Conservation (phyloP, 768 basidiomycete species). For the Rhizopogon rudus region DNA sequence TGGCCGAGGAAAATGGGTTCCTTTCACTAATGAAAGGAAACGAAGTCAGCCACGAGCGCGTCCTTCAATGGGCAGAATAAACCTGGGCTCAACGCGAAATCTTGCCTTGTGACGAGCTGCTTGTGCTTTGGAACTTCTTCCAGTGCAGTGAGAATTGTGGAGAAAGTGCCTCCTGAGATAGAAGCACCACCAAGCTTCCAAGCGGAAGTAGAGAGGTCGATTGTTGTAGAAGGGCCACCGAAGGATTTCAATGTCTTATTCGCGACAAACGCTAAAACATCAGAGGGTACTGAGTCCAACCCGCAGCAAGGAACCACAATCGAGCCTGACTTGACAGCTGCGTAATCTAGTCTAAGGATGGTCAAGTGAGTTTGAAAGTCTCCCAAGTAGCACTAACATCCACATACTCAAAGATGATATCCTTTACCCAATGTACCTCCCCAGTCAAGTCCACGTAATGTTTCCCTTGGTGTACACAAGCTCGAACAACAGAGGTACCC, state of each 20-base stretch:
- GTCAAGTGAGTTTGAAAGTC: constrained; percentile 12
- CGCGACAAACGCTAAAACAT: constrained; percentile 62
- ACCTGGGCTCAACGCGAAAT: constrained; percentile 44
- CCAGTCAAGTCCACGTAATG: constrained; percentile 88
- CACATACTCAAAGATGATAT: constrained; percentile 56
- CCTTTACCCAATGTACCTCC: constrained; percentile 61
- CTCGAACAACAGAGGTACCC: constrained; percentile 74
- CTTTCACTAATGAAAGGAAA: constrained; percentile 21
- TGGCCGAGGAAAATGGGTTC: constrained; percentile 20
- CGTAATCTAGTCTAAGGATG: constrained; percentile 56
- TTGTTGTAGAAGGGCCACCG: constrained; percentile 28
- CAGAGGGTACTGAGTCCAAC: constrained; percentile 74
- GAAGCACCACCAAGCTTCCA: constrained; percentile 26
- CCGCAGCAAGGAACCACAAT: constrained; percentile 79
- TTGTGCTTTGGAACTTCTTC: constrained; percentile 30
- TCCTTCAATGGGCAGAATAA: constrained; percentile 3
- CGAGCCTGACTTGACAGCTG: constrained; percentile 63
- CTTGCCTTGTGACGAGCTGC: constrained; percentile 21
- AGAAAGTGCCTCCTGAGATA: constrained; percentile 34
- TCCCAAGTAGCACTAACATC: neutral
- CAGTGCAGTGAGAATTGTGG: constrained; percentile 27
- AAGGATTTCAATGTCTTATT: constrained; percentile 60
- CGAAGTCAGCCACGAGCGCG: constrained; percentile 2
- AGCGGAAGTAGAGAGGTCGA: constrained; percentile 56
- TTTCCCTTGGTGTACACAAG: constrained; percentile 66